Percentiles rank a stretch among this genome's conserved stretches.
phyloP scores from a whole-genome alignment of 805 yeast genomes.

The Schwanniomyces sp. region DNA sequence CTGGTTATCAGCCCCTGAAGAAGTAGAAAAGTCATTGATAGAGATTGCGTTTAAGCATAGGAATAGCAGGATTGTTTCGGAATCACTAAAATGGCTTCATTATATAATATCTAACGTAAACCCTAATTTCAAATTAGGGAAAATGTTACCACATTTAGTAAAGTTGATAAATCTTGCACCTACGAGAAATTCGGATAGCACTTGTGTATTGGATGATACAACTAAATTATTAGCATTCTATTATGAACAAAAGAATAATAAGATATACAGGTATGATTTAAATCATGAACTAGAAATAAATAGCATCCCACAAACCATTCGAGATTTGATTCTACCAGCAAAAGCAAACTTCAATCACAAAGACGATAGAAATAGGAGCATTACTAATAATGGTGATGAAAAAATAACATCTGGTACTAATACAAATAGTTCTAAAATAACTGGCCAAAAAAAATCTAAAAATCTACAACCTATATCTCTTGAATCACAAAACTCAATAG shows the following conservation, averaged over 20 bases:
- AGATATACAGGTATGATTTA: constrained; percentile 47
- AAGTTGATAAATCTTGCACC: constrained; percentile 10
- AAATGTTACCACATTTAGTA: constrained; percentile 25
- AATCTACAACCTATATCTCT: neutral
- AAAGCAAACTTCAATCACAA: neutral
- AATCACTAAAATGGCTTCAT: constrained; percentile 45
- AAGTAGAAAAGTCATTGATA: constrained; percentile 46
- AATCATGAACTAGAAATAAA: constrained; percentile 37
- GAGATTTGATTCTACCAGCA: constrained; percentile 3
- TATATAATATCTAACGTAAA: constrained; percentile 36
- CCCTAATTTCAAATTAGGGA: constrained; percentile 29
- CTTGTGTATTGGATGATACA: constrained; percentile 15
- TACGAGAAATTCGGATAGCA: neutral
- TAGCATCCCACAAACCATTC: constrained; percentile 21
- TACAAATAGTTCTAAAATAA: neutral
- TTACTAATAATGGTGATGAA: constrained; percentile 25
- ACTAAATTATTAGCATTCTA: constrained; percentile 22
- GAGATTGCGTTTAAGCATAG: constrained; percentile 44
- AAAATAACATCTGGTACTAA: constrained; percentile 15
- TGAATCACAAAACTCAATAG: neutral
- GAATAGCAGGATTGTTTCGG: constrained; percentile 38
- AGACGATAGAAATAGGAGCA: neutral
- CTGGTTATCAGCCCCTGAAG: constrained; percentile 52
- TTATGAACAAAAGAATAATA: constrained; percentile 28
- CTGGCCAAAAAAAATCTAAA: neutral